Evolutionary conservation across 108 stramenopile species (phyloP).

Genomic region (Nannochloropsis salina): DNA sequence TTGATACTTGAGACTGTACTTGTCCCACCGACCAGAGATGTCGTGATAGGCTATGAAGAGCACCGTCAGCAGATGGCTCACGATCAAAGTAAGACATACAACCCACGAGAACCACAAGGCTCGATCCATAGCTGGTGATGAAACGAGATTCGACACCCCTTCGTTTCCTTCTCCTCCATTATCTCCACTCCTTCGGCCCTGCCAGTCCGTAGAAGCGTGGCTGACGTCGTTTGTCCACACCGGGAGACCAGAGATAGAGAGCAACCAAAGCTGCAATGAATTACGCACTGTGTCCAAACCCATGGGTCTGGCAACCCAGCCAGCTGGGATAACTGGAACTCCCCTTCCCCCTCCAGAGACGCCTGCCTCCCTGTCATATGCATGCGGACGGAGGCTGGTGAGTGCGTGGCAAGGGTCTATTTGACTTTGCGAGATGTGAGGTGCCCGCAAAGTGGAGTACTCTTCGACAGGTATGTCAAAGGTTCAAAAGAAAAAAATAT

Average conservation of each 20-base stretch:
- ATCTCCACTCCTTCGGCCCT: background rate
- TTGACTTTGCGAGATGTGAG: background rate
- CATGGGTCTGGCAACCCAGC: background rate
- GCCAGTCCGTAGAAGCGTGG: background rate
- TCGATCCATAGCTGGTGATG: background rate
- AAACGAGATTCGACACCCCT: background rate
- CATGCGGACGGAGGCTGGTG: background rate
- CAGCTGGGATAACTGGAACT: background rate
- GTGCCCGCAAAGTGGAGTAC: no score
- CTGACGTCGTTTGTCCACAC: background rate
- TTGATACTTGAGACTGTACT: background rate
- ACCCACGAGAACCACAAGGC: background rate
- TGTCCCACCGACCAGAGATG: background rate
- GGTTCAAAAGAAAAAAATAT: no score
- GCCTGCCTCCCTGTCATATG: background rate
- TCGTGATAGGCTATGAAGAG: background rate
- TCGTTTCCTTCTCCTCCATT: background rate
- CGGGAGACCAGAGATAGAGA: background rate
- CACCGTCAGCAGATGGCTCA: slow-evolving; percentile 19
- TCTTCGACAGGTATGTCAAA: no score
- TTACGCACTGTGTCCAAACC: background rate
- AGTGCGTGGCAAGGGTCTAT: background rate
- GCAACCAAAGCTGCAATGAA: background rate
- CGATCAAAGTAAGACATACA: background rate
- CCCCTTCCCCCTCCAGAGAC: background rate